A percentile compares a stretch with the other conserved stretches of the same genome.
These are phyloP conservation scores for Metschnikowia bowlesiae DNA, from an alignment of 805 yeast genomes.

Conservation along the genomic window DNA sequence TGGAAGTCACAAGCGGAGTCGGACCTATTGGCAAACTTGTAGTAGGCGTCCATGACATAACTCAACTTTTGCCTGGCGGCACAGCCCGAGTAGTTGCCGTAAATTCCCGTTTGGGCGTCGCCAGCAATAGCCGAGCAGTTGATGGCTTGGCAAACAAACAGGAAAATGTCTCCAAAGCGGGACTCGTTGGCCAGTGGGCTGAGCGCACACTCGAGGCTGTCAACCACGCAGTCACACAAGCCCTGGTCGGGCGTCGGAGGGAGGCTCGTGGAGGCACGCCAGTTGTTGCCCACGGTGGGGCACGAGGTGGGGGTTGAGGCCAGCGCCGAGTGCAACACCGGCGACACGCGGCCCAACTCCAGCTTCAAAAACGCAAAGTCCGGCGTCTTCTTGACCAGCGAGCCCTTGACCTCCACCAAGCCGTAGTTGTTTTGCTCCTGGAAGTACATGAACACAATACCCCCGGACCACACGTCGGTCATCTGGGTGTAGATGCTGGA, in stretches of 20 bases:
- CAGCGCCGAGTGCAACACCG: constrained; percentile 29
- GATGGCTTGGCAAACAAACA: constrained; percentile 28
- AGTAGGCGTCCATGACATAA: neutral
- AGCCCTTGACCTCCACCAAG: constrained; percentile 51
- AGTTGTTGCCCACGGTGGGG: constrained; percentile 29
- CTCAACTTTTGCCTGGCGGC: neutral
- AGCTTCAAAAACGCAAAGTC: constrained; percentile 49
- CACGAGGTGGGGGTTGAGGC: constrained; percentile 30
- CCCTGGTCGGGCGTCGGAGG: constrained; percentile 42
- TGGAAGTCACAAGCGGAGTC: neutral
- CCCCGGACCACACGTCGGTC: constrained; percentile 89
- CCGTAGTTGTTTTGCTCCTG: constrained; percentile 75
- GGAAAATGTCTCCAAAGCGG: constrained; percentile 34
- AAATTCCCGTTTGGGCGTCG: constrained; percentile 36
- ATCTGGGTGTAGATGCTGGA: constrained; percentile 58
- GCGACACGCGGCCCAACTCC: constrained; percentile 48
- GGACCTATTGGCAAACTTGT: neutral
- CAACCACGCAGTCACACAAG: constrained; percentile 35
- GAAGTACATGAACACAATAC: constrained; percentile 83
- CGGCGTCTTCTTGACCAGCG: constrained; percentile 51
- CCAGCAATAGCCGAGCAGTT: constrained; percentile 37
- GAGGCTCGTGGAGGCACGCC: constrained; percentile 37
- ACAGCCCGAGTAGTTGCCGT: constrained; percentile 17
- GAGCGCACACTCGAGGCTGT: constrained; percentile 35
- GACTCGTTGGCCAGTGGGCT: constrained; percentile 22